Base-by-base conservation (phyloP, 179 eudicot species). In the Beta macrorhiza region DNA sequence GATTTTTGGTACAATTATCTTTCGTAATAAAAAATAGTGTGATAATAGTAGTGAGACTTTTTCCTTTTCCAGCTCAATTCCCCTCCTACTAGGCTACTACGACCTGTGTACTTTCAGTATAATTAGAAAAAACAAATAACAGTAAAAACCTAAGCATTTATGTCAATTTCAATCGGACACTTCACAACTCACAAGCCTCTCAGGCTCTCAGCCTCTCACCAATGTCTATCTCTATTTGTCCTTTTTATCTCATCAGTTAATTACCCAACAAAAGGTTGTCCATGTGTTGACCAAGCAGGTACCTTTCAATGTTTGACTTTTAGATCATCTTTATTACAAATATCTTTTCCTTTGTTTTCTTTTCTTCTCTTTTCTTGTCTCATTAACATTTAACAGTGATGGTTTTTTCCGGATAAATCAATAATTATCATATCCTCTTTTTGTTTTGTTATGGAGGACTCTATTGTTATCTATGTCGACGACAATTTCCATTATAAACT, bases 281-380 rank as follows among this genome's bases (percentile, higher is more conserved):
- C 61, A n/a, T 63, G 37, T 72, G 67, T 82, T 82, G 81, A 82
- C 78, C 77, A 15, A 44, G 6, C 20, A 53, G 29, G 17, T 64
- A 78, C 72, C 74, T 20, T 78, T 78, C 81, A 78, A 78, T 63
- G 52, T 64, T 78, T 82, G 78, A 72, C 85, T 82, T 82, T 78
- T 15, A 20, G 9, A 16, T 53, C 7, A 67, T 47, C 11, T 8
- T 72, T 72, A 70, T 15, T 70, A 5, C 7, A 20, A 14, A 20
- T 45, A 42, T 44, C 25, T 69, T 19, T 69, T 69, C 42, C 49
- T 65, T 52, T 61, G 56, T 77, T 51, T 49, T 61, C 47, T 58
- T 56, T 53, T 29, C 1, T 25, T 25, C 25, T 25, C 25, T 57
- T 51, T 49, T 61, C 63, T 58, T 56, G 22, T 55, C 1, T 57